Conservation (phyloP, 495 filamentous ascomycete species). For the Penicillium nucicola region DNA sequence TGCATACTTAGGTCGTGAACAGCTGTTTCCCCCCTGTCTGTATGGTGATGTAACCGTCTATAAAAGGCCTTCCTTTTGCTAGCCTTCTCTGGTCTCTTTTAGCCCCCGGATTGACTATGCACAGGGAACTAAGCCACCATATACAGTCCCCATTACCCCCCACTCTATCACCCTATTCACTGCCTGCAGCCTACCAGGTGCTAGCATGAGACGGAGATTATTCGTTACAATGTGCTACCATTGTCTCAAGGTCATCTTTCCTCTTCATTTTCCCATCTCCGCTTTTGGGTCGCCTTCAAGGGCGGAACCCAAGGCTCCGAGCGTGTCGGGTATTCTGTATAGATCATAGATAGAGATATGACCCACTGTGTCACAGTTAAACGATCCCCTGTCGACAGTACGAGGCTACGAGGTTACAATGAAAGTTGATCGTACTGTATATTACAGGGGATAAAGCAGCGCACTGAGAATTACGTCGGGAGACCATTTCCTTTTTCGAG, state of each 20-base stretch:
- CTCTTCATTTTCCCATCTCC: neutral
- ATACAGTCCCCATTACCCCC: slow-evolving; percentile 1
- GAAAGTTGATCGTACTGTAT: too few species aligned
- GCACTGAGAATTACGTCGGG: too few species aligned
- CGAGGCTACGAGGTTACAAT: too few species aligned
- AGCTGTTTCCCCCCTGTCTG: neutral
- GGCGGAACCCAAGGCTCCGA: neutral
- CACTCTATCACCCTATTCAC: neutral
- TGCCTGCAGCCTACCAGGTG: slow-evolving; percentile 2
- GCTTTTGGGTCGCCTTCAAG: neutral
- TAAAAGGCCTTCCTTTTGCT: neutral
- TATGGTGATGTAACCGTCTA: neutral
- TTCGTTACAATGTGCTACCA: neutral
- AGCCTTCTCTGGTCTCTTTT: neutral
- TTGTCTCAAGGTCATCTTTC: neutral
- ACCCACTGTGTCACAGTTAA: too few species aligned
- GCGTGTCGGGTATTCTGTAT: too few species aligned
- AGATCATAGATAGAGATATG: neutral
- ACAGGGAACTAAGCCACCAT: neutral
- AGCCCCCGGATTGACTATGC: neutral
- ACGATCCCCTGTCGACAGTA: neutral
- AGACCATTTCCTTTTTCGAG: too few species aligned
- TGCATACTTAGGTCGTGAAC: neutral
- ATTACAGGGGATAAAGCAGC: too few species aligned
- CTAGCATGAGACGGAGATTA: slow-evolving; percentile 4